Base-by-base conservation (phyloP, 2,329 filamentous ascomycete genomes). In the Cryphonectria nitschkei region DNA sequence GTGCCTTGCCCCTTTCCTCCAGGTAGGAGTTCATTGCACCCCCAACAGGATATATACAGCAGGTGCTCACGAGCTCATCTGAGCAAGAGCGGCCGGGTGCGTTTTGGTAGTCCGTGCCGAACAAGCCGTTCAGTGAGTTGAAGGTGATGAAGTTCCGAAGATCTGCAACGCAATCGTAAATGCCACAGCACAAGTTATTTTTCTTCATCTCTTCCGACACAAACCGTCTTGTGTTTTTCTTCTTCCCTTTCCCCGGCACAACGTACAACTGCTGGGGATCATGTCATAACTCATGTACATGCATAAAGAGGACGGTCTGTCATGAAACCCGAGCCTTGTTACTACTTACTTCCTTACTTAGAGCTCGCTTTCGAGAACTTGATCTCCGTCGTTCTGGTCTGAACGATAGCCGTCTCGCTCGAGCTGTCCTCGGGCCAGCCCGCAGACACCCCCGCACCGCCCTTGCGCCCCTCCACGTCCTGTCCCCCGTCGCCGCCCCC, bases 371-470 rank as follows among this genome's bases (percentile, higher is more conserved):
- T 37, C 26, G 56, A 60, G 29, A 60, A 60, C 3, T 13, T 26
- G 32, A 60, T 13, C 29, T 60, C 56, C 6, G 56, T 60, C 26
- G 56, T 60, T 29, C 2, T 60, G 14, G 29, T 60, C 56, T 60
- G 56, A 14, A 60, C 29, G 32, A 60, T 60, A 19, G 56, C 56
- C 19, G 56, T 60, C 56, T 60, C 29, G 56, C 56, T 60, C 19
- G 56, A 32, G 32, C 19, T 60, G 14, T 60, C 56, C 56, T 37
- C 56, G 32, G 26, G 56, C 26, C 32, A 60, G 19, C 16, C 26
- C 56, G 32, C 14, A 29, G 56, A 60, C 16, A 16, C 56, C 8
- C 26, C 56, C 2, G 29, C 14, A 19, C 32, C 56, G 32, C 19
- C 32, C 16, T 60, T 60, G 29, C 5, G 56, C 14, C 29, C 29